Percentiles rank a stretch among this genome's conserved stretches.
Conservation (phyloP, 2,329 filamentous ascomycete species). For the Neospermospora avenae region DNA sequence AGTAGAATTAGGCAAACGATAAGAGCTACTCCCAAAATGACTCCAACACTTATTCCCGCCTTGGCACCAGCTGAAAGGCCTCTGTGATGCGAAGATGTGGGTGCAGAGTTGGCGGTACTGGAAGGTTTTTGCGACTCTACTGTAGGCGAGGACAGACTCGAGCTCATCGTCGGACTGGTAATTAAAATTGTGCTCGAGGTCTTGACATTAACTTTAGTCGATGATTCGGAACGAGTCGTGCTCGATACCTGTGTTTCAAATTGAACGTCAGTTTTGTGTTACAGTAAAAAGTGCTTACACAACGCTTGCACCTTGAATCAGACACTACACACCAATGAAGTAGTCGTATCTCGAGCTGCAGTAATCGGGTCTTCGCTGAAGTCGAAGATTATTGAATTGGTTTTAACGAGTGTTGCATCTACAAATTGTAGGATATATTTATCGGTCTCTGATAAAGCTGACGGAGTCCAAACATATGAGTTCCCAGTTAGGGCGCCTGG, state of each 20-base stretch:
- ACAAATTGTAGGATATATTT: slow-evolving; percentile 6
- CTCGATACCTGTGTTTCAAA: neutral
- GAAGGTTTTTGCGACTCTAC: neutral
- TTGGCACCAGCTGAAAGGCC: slow-evolving; percentile 1
- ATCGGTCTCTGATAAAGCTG: slow-evolving; percentile 4
- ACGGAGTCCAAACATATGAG: slow-evolving; percentile 7
- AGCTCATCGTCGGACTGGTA: neutral
- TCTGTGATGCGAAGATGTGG: neutral
- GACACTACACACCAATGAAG: neutral
- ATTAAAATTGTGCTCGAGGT: neutral
- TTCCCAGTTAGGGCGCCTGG: neutral
- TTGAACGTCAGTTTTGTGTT: neutral
- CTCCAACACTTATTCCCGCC: slow-evolving; percentile 1
- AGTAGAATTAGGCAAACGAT: neutral
- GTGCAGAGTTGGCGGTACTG: neutral
- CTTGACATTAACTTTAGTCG: neutral
- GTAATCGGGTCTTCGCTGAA: neutral
- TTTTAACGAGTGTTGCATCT: slow-evolving; percentile 1
- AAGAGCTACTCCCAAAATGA: neutral
- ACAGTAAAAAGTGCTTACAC: neutral
- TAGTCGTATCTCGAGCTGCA: neutral
- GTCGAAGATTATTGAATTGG: neutral
- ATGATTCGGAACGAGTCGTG: neutral
- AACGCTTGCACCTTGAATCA: neutral
- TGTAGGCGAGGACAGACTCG: neutral